Evolutionary conservation across 1,284 basidiomycete genomes (phyloP), one percentile per base, ranked within the genome.

Genomic region (Hypsizygus ulmarius): DNA sequence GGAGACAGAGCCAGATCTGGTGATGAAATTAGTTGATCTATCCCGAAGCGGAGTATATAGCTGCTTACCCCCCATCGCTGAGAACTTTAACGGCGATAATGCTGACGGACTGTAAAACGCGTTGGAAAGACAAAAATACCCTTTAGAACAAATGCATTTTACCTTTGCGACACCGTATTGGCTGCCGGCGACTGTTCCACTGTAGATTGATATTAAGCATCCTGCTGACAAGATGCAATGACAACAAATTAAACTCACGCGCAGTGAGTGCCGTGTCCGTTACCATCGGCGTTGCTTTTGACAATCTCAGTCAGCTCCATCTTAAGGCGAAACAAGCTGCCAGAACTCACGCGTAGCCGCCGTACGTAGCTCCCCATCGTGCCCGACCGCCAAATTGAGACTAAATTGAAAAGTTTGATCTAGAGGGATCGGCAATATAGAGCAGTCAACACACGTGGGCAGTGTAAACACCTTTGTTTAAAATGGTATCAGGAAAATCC

Each of bases 311-410:
- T 33, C n/a, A 44, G 11, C 19, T 19, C 9, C 14, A 18, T 39
- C 7, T 19, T 11, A 14, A 21, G 12, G 12, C 18, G 12, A 9
- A 5, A 10, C 5, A 41, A 12, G 5, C 12, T 29, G 33, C 14
- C 9, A 4, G 21, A 14, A 52, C 54, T 37, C 33, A 56, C 45
- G 49, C 43, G 16, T 61, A 59, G 5, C 52, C 58, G 25, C 61
- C 65, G 44, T 70, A 71, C 12, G 80, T 84, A 57, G 75, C 77
- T 44, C 83, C 84, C 83, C 83, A 85, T 51, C 54, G 57, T 51
- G 87, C 87, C 49, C 87, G 81, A 19, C 84, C 84, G 59, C 81
- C 78, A 59, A 91, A 86, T 63, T 88, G 80, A 53, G 50, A 50
- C 70, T 73, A 35, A 11, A 1, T n/a, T 1, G 10, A 18, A 19